Percentiles rank a stretch among this genome's conserved stretches.
These are phyloP conservation scores for Aspergillus pseudonomiae DNA, from an alignment of 2,329 filamentous ascomycete genomes.

Conservation along the genomic window DNA sequence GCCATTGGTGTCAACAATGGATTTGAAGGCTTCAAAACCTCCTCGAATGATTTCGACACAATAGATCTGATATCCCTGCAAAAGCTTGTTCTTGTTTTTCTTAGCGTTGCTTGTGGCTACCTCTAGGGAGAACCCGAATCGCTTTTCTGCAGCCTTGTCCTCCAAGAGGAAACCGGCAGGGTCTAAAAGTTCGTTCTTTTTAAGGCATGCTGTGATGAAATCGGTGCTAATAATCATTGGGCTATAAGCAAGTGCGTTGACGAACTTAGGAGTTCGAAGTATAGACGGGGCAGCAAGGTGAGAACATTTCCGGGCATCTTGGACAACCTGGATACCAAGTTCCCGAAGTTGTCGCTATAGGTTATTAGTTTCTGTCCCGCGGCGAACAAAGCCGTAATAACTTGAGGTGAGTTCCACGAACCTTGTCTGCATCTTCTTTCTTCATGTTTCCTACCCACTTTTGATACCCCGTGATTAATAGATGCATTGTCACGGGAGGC, in stretches of 20 bases:
- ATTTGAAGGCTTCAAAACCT: constrained; percentile 79
- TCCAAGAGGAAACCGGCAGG: constrained; percentile 68
- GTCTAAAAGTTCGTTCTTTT: constrained; percentile 66
- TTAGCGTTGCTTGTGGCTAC: constrained; percentile 72
- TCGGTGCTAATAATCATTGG: constrained; percentile 74
- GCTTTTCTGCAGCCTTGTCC: constrained; percentile 73
- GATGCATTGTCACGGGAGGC: constrained; percentile 69
- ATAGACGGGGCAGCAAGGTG: constrained; percentile 86
- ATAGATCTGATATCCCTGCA: constrained; percentile 78
- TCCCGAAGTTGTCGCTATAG: constrained; percentile 76
- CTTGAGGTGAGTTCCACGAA: constrained; percentile 48
- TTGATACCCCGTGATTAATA: constrained; percentile 83
- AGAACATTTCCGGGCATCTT: constrained; percentile 75
- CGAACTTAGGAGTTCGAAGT: constrained; percentile 90
- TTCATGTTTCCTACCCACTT: constrained; percentile 75
- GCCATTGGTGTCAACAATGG: constrained; percentile 86
- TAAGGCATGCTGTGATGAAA: constrained; percentile 78
- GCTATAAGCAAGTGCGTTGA: constrained; percentile 80
- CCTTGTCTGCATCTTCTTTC: constrained; percentile 79
- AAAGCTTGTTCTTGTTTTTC: constrained; percentile 73
- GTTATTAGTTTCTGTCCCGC: neutral
- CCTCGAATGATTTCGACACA: constrained; percentile 80
- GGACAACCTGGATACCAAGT: constrained; percentile 78
- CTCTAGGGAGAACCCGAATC: constrained; percentile 69
- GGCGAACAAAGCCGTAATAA: neutral